Base-by-base conservation (phyloP, 805 yeast genomes). In the Scheffersomyces ergatensis region DNA sequence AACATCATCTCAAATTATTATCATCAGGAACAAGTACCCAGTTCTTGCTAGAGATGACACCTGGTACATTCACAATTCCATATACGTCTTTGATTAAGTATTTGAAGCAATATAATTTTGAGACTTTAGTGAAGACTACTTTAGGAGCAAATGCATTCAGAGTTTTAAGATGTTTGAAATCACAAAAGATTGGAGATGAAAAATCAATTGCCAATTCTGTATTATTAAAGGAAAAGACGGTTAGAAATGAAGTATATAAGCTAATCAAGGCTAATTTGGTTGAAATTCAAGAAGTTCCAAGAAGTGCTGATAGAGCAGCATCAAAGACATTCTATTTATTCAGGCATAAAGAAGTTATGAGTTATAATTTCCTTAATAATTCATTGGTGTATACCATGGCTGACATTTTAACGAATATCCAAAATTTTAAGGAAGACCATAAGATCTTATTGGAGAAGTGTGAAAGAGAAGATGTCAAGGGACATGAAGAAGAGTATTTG, bases 201-300 rank as follows among this genome's bases (percentile, higher is more conserved):
- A 90, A 92, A 54, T 71, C 83, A 15, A 76, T 93, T 37, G 79
- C 89, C 29, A 82, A 85, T 38, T 61, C 78, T 13, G 92, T 93
- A 1, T 64, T 93, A 38, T 73, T 93, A 62, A 86, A 80, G 48
- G 95, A 89, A 43, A 78, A 77, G 44, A 85, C 82, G 27, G 85
- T 89, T 7, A 74, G 97, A 42, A 80, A 82, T 30, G 80, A 84
- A 33, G 65, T 89, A 33, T 77, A 84, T 34, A 76, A 78, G 25
- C 66, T 93, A 39, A 76, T 86, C 20, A 77, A 76, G 39, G 73
- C 80, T 48, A 89, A 90, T 46, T 76, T 86, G 15, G 67, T 90
- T 15, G 96, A 92, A 57, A 75, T 90, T 27, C 98, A 92, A 63
- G 99, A 93, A 65, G 85, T 93, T 21, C 97, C 98, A 11, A 78